Evolutionary conservation across 768 basidiomycete genomes (phyloP).

Genomic region (Suillus weaverae): DNA sequence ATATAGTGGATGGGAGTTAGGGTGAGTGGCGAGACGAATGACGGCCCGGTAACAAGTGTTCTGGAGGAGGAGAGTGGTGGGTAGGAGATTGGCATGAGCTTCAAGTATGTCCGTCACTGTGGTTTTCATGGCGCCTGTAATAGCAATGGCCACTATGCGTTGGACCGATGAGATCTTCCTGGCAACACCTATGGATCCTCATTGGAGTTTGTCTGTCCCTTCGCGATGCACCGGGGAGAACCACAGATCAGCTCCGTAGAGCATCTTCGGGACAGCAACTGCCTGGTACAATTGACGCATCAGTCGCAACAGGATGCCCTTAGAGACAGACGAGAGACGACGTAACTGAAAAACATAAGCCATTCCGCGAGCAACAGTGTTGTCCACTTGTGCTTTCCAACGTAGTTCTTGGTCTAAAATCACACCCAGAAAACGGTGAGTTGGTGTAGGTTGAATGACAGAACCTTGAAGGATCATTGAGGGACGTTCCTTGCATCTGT

Average conservation of each 20-base stretch:
- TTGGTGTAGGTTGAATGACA: background rate
- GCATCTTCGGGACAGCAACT: slow-evolving; percentile 26
- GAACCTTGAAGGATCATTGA: background rate
- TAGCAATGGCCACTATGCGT: rapidly evolving
- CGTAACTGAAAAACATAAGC: background rate
- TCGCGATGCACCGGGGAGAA: slow-evolving; percentile 16
- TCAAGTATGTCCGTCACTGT: rapidly evolving
- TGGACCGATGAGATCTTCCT: rapidly evolving
- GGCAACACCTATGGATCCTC: background rate
- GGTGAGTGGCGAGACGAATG: background rate
- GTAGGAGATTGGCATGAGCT: background rate
- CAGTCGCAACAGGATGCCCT: slow-evolving; percentile 16
- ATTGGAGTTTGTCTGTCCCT: rapidly evolving
- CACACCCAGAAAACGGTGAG: slow-evolving; percentile 29
- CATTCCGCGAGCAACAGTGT: background rate
- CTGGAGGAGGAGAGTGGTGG: background rate
- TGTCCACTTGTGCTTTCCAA: slow-evolving; percentile 15
- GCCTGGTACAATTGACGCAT: slow-evolving; percentile 25
- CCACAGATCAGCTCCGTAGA: slow-evolving; percentile 26
- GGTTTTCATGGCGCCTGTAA: background rate
- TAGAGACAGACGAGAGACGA: slow-evolving; percentile 7
- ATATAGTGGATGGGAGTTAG: background rate
- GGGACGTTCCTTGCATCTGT: background rate
- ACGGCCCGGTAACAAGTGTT: background rate
- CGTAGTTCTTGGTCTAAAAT: slow-evolving; percentile 21